Conservation (phyloP, 306 rosid species). For the Prunus mira region DNA sequence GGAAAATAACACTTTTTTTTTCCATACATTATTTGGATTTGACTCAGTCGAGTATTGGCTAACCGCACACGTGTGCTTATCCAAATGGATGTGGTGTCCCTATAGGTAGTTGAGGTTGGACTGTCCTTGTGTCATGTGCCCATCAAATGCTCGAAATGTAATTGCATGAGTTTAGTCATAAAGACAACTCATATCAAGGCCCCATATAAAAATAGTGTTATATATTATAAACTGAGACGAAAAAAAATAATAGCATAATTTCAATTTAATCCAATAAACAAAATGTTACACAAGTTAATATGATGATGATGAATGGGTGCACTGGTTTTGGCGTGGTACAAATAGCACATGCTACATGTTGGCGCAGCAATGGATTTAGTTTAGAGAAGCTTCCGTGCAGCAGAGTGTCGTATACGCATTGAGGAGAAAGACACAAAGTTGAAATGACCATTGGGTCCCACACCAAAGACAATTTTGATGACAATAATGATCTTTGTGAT, state of each 20-base stretch:
- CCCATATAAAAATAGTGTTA: too few species aligned
- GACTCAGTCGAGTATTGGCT: neutral
- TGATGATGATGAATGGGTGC: neutral
- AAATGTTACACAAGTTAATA: too few species aligned
- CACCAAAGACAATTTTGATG: neutral
- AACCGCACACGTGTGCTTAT: constrained; percentile 30
- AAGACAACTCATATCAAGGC: too few species aligned
- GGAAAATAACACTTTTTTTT: too few species aligned
- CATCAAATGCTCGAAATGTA: neutral
- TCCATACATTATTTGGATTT: neutral
- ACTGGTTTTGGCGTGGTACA: neutral
- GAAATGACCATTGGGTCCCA: constrained; percentile 18
- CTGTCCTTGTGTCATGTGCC: neutral
- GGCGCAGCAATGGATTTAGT: neutral
- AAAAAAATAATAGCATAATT: too few species aligned
- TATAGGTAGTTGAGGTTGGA: constrained; percentile 24
- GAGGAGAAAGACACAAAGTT: neutral
- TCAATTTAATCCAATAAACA: neutral
- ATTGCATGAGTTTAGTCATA: neutral
- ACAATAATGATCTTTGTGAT: neutral
- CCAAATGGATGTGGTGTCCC: constrained; percentile 18
- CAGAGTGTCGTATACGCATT: neutral
- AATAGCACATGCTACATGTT: neutral
- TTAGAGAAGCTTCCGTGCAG: neutral
- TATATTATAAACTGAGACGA: too few species aligned